Evolutionary conservation across 2,329 filamentous ascomycete genomes (phyloP), one percentile per base, ranked within the genome.

Genomic region (Byssochlamys sp.): DNA sequence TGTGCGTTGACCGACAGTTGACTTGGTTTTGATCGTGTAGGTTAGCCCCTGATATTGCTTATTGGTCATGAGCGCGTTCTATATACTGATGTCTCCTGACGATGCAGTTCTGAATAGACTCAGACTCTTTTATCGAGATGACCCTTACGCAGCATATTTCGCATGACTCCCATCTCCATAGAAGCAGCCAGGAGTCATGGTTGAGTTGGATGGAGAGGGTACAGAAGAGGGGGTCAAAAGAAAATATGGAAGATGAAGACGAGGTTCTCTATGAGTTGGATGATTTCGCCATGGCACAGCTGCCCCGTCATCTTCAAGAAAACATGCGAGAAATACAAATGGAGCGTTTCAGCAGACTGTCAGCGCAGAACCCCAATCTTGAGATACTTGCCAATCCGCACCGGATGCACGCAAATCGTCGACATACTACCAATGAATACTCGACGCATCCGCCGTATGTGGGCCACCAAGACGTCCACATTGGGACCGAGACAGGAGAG

Each of bases 221-320:
- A 2, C 39, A 45, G 39, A 19, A 4, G 1, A 45, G n/a, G 10
- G n/a, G n/a, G 24, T 50, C 31, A 27, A 53, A 56, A 33, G 56
- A 57, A 25, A 33, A 35, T 33, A 62, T 59, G 35, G 58, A 60
- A 19, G 60, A 65, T 35, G 69, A 68, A 59, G 65, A 66, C 54
- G 68, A 71, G 53, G 66, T 70, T 3, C 52, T 69, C 26, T 65
- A 61, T 52, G 59, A 63, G 2, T 61, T 70, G 2, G 66, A 71
- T 54, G 62, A 64, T 59, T 54, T 54, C n/a, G 66, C 67, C 19
- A 58, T 70, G 53, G 58, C 62, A 12, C 52, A 61, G 28, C 63
- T 71, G n/a, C 66, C 67, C 19, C 51, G 50, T 19, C 62, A 57
- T 24, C 65, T 70, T 7, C 67, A 67, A 39, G 51, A 59, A 14